Percentiles rank a stretch among this genome's conserved stretches.
These are phyloP conservation scores for Strobilomyces confusus DNA, from an alignment of 768 basidiomycete species.

Conservation along the genomic window DNA sequence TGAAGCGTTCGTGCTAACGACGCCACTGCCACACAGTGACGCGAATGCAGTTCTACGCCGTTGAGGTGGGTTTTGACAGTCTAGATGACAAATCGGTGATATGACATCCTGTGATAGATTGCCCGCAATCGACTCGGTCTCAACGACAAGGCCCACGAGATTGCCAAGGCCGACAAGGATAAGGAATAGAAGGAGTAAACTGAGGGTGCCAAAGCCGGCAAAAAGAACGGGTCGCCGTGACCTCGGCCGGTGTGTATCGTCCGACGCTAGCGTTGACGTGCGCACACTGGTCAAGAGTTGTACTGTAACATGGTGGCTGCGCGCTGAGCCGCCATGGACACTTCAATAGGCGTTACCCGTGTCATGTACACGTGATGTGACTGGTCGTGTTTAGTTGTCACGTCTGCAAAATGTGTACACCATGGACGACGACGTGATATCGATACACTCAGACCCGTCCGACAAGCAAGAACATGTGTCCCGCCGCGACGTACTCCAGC, in stretches of 20 bases:
- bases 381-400: conserved; percentile 22
- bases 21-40: conserved; percentile 12
- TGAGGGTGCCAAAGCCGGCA: conserved; percentile 45
- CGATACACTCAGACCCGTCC: conserved; percentile 29
- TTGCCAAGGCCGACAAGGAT: conserved; percentile 65
- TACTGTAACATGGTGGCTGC: neutral
- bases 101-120: conserved; percentile 49
- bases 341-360: neutral
- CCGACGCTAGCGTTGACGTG: neutral
- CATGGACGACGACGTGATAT: conserved; percentile 35
- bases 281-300: neutral
- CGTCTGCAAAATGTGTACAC: neutral
- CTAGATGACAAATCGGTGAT: neutral
- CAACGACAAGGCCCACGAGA: conserved; percentile 81
- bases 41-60: conserved; percentile 75
- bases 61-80: conserved; percentile 57
- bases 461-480: conserved; percentile 30
- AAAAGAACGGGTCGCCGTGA: conserved; percentile 34
- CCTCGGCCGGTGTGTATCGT: neutral
- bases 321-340: neutral
- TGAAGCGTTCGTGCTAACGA: conserved; percentile 7
- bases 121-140: conserved; percentile 87
- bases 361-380: conserved; percentile 28
- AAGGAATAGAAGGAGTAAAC: conserved; percentile 54
- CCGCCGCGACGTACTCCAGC: conserved; percentile 55